A percentile compares a stretch with the other conserved stretches of the same genome.
Evolutionary conservation across 2,329 filamentous ascomycete species (phyloP).

Genomic region (Stagonosporopsis tanaceti): DNA sequence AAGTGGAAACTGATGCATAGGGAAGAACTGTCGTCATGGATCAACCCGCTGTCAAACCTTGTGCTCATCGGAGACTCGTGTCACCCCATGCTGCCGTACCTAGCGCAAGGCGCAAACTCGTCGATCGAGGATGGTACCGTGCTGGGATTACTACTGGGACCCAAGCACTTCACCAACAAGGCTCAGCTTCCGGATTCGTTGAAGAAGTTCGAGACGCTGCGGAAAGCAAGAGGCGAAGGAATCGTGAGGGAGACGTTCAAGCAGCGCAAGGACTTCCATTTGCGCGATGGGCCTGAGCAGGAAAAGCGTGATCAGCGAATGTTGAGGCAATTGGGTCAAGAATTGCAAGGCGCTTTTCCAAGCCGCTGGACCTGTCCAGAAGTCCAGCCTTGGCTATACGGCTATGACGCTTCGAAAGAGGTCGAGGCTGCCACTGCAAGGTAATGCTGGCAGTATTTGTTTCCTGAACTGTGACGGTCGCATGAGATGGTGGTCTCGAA

Average conservation of each 20-base stretch:
- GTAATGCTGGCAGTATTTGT: neutral
- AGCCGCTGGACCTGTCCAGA: constrained; percentile 62
- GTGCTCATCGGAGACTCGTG: constrained; percentile 51
- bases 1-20: constrained; percentile 75
- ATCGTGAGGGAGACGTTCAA: constrained; percentile 71
- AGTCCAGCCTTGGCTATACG: constrained; percentile 48
- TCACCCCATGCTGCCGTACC: constrained; percentile 47
- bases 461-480: neutral
- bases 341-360: constrained; percentile 64
- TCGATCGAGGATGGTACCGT: constrained; percentile 74
- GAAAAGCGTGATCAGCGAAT: constrained; percentile 65
- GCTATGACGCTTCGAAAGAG: constrained; percentile 45
- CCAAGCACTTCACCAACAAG: constrained; percentile 24
- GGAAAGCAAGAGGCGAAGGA: constrained; percentile 59
- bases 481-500: neutral
- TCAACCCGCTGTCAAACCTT: constrained; percentile 63
- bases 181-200: constrained; percentile 49
- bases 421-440: constrained; percentile 32
- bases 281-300: constrained; percentile 63
- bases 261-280: constrained; percentile 52
- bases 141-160: constrained; percentile 63
- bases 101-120: constrained; percentile 65
- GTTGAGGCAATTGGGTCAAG: constrained; percentile 62
- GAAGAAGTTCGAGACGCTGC: constrained; percentile 55
- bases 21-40: constrained; percentile 48